Conservation (phyloP, 2,329 filamentous ascomycete species). For the Aspergillus floridensis region DNA sequence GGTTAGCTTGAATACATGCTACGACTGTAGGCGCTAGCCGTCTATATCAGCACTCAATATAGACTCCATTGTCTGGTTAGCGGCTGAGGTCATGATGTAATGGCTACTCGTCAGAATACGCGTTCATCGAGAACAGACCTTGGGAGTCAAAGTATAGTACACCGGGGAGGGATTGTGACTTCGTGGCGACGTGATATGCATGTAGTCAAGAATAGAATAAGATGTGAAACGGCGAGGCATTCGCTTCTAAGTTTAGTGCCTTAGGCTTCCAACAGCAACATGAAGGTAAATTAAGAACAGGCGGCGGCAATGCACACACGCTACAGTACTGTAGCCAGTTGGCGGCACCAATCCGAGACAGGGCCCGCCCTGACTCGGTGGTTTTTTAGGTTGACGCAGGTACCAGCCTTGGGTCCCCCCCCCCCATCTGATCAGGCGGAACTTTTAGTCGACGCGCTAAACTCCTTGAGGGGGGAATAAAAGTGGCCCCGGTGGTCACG, state of each 20-base stretch:
- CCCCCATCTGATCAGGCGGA: neutral
- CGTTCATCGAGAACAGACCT: no score
- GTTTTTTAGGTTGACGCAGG: neutral
- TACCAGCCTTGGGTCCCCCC: neutral
- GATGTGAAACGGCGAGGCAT: neutral
- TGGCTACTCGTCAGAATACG: neutral
- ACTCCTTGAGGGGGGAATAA: neutral
- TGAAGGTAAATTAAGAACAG: no score
- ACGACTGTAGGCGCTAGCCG: neutral
- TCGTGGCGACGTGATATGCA: neutral
- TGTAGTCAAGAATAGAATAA: neutral
- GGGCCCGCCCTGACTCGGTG: neutral
- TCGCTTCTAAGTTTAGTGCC: neutral
- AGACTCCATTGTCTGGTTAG: neutral
- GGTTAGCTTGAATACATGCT: neutral
- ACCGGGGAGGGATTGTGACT: no score
- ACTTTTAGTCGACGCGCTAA: neutral
- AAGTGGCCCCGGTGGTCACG: no score
- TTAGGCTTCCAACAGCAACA: neutral
- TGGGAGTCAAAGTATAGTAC: no score
- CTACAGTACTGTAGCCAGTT: neutral
- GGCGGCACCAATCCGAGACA: no score
- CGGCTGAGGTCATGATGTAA: neutral
- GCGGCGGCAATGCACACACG: no score
- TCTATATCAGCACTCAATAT: neutral